Base-by-base conservation (phyloP, 495 filamentous ascomycete species). In the Parathielavia appendiculata region DNA sequence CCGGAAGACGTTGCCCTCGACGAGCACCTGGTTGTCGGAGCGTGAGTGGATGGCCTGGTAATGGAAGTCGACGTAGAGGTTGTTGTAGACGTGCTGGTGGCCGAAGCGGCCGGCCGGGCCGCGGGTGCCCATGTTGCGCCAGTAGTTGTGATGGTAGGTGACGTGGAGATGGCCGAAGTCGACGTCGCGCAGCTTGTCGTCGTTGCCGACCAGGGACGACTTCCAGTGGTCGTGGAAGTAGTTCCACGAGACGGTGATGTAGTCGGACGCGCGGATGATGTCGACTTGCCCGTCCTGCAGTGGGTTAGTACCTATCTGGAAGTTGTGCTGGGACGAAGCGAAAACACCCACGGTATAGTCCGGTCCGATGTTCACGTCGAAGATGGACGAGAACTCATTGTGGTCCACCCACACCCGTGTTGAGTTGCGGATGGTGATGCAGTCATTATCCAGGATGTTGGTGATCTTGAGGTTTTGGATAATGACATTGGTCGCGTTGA, bases 341-440 rank as follows among this genome's bases (percentile, higher is more conserved):
- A 17, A 16, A 9, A 32, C n/a, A n/a, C 72, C 75, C 61, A 82
- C 81, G 67, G 82, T 86, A 65, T 82, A 81, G 71, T 87, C 84
- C 56, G 83, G 85, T 64, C 75, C 79, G 60, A 82, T 72, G 59
- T 74, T 71, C 17, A 69, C 67, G 69, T 86, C 79, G 20, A 30
- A 30, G 26, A 30, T 30, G 26, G 77, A 81, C 11, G 78, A 79
- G 8, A 89, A 73, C 67, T 89, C 85, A 66, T 76, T 76, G 70
- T 88, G 84, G 68, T 89, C 85, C 39, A 88, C 71, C 83, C 84
- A 87, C 26, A 88, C 76, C 49, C 86, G 82, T 47, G 68, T 81
- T 32, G 63, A 63, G 60, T 61, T 60, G 63, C 78, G 75, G 47
- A 87, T 77, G 53, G 72, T 79, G 63, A 87, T 82, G 50, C 80